Base-by-base conservation (phyloP, 495 filamentous ascomycete species). In the Penicillium lividum region DNA sequence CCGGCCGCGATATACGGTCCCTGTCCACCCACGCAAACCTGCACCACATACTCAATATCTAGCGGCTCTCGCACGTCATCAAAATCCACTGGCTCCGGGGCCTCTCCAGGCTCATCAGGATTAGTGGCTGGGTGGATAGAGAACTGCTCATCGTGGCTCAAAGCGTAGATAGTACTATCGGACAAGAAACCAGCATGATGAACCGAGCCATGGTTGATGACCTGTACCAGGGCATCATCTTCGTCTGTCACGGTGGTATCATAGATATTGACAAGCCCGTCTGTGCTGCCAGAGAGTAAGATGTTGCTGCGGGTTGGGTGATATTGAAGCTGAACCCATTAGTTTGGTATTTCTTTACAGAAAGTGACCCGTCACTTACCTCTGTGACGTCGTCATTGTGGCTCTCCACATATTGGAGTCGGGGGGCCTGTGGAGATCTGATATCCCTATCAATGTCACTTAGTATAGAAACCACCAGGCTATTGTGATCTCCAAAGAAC, bases 331-430 rank as follows among this genome's bases (percentile, higher is more conserved):
- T 89, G 71, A 42, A 58, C 36, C 30, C 57, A 31, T 29, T 25
- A 29, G 51, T 51, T 53, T 60, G 52, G 58, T 53, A 60, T 64
- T 55, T 50, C 38, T 16, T n/a, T 8, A 6, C 45, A 13, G 9
- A 15, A 48, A 15, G 8, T 44, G 61, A 54, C 22, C 22, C 22
- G 22, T 22, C 22, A 22, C 65, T 59, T 51, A 90, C 87, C 76
- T 91, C 86, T 25, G 93, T 97, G 49, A 98, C 82, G 69, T 96
- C 92, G 72, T 98, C 93, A 54, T 88, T 93, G 71, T 98, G 93
- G 50, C 90, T 89, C 65, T 98, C 93, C 33, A 86, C 78, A 66
- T 93, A 94, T 65, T 88, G 77, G 28, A 82, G 76, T 47, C 78
- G 73, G 8, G 82, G 80, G 28, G 73, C 63, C 43, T 70, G 58